Conservation (phyloP, 306 rosid genomes). For the Myrica gale region DNA sequence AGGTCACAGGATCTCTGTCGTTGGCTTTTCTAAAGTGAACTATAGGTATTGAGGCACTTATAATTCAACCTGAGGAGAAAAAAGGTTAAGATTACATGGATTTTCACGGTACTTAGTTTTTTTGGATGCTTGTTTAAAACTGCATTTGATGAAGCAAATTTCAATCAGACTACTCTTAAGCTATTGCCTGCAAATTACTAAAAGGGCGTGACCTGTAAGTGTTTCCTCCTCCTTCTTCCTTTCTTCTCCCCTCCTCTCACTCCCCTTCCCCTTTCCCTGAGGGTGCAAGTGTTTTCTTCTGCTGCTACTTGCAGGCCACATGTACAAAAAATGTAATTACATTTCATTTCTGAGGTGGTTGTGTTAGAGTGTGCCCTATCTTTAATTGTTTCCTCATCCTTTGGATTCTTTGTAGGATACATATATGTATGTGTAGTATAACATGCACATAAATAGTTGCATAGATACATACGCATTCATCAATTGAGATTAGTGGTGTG, state of each 20-base stretch:
- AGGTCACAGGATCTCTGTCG: not conserved
- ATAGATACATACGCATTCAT: not conserved
- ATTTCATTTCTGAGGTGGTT: not conserved
- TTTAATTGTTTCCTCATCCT: not conserved
- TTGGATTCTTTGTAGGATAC: not conserved
- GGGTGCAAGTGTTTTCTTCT: not conserved
- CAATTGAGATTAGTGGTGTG: not conserved
- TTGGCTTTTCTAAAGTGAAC: conserved; percentile 1
- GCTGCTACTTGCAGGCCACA: not conserved
- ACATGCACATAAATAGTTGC: not conserved
- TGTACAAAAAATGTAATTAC: not conserved
- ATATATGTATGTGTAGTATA: not conserved
- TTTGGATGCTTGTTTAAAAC: not conserved
- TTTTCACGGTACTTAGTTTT: not conserved
- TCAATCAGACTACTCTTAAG: not conserved
- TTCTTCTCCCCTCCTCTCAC: too few species aligned
- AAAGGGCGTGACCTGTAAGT: not conserved
- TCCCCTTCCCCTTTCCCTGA: too few species aligned
- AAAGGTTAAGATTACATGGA: not conserved
- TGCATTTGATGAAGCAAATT: not conserved
- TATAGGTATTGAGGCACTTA: not conserved
- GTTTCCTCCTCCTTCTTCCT: not conserved
- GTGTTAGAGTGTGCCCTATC: not conserved
- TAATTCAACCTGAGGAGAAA: not conserved
- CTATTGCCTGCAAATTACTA: not conserved